Evolutionary conservation across 495 filamentous ascomycete species (phyloP).

Genomic region (Oidiodendron maius): DNA sequence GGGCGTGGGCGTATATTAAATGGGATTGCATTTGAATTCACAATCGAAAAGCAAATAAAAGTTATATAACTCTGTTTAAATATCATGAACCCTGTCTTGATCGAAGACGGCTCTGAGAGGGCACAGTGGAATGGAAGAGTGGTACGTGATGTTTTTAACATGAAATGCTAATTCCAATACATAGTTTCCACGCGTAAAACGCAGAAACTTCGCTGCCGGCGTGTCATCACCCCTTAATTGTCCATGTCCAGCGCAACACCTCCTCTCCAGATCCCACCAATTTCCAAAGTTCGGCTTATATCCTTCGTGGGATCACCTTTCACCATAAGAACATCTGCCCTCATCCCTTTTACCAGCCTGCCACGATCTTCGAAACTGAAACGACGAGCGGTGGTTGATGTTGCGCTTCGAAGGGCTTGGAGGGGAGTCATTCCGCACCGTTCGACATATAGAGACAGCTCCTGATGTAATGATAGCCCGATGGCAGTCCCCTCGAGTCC

Average conservation of each 20-base stretch:
- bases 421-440: neutral
- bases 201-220: too few species aligned
- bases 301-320: conserved; percentile 32
- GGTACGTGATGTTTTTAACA: too few species aligned
- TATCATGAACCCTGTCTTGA: too few species aligned
- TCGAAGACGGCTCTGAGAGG: too few species aligned
- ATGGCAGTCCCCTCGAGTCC: neutral
- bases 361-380: conserved; percentile 33
- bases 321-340: conserved; percentile 35
- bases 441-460: neutral
- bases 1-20: too few species aligned
- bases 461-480: neutral
- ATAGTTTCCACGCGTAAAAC: too few species aligned
- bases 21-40: too few species aligned
- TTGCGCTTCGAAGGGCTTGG: conserved; percentile 12
- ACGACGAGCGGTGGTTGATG: conserved; percentile 24
- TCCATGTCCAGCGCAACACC: neutral
- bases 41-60: too few species aligned
- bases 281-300: conserved; percentile 27
- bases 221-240: too few species aligned
- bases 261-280: conserved; percentile 27
- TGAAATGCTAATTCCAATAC: too few species aligned
- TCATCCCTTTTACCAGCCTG: conserved; percentile 26
- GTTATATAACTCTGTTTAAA: too few species aligned
- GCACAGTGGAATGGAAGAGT: too few species aligned